Conservation (phyloP, 2,329 filamentous ascomycete species). For the Cadophora sp. region DNA sequence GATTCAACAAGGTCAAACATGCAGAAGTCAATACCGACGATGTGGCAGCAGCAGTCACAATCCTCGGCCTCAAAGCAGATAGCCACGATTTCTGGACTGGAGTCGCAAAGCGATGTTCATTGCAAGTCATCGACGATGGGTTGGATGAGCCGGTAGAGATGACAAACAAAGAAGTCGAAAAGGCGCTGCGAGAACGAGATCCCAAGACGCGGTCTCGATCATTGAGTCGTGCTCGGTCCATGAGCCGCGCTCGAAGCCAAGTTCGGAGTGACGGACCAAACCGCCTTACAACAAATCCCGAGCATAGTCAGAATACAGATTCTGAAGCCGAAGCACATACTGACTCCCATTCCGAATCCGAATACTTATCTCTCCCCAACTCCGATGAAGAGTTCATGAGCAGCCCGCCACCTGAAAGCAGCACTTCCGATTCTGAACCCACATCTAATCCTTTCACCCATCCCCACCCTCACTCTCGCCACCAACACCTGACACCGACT, state of each 20-base stretch:
- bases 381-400: slow-evolving; percentile 15
- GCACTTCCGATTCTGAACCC: not conserved
- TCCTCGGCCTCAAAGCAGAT: slow-evolving; percentile 57
- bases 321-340: not conserved
- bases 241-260: not conserved
- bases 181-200: slow-evolving; percentile 11
- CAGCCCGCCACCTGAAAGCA: not conserved
- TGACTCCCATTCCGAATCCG: not conserved
- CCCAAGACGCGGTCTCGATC: slow-evolving; percentile 28
- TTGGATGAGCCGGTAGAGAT: slow-evolving; percentile 11
- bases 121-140: slow-evolving; percentile 54
- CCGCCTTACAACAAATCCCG: not conserved
- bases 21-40: slow-evolving; percentile 42
- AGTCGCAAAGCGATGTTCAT: slow-evolving; percentile 56
- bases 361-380: not conserved
- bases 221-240: slow-evolving; percentile 19
- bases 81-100: slow-evolving; percentile 57
- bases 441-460: too few relatives aligned
- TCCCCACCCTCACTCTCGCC: not conserved
- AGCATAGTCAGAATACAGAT: not conserved
- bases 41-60: slow-evolving; percentile 59
- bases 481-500: not conserved
- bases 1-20: slow-evolving; percentile 41
- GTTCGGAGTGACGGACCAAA: not conserved
- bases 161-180: slow-evolving; percentile 15